Conservation (phyloP, 2,329 filamentous ascomycete genomes). For the Blastomyces parvus region DNA sequence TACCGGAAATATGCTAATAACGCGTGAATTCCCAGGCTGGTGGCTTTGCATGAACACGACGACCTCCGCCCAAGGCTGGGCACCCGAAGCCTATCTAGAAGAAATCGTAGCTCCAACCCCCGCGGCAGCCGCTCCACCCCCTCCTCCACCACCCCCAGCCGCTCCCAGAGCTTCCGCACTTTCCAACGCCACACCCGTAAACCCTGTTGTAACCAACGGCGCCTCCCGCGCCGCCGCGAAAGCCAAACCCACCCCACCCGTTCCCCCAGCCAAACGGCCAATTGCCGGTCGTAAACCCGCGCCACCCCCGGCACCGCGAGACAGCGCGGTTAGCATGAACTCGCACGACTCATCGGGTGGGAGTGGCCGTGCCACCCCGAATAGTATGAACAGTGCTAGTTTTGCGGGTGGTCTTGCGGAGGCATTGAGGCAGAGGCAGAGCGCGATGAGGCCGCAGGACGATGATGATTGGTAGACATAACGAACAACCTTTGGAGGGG, state of each 20-base stretch:
- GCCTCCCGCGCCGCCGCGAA: constrained; percentile 36
- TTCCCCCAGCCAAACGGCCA: constrained; percentile 72
- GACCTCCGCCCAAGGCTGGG: constrained; percentile 73
- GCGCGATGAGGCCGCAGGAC: constrained; percentile 61
- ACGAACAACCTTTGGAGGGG: no score
- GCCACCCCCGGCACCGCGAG: constrained; percentile 57
- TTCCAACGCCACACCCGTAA: constrained; percentile 21
- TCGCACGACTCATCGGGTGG: constrained; percentile 45
- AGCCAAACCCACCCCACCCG: constrained; percentile 62
- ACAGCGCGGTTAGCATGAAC: constrained; percentile 46
- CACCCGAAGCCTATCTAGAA: constrained; percentile 87
- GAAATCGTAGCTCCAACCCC: constrained; percentile 52
- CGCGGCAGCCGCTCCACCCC: constrained; percentile 50
- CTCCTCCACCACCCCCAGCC: constrained; percentile 41
- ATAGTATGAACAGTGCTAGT: constrained; percentile 46
- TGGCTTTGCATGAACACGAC: constrained; percentile 75
- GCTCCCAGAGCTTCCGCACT: constrained; percentile 35
- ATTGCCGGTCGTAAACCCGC: constrained; percentile 61
- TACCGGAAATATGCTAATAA: constrained; percentile 17
- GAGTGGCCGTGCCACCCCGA: constrained; percentile 63
- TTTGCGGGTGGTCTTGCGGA: constrained; percentile 66
- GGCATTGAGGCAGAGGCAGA: constrained; percentile 66
- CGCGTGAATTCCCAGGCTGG: constrained; percentile 58
- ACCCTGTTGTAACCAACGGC: constrained; percentile 31
- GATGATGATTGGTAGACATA: constrained; percentile 49